These are phyloP conservation scores for Lipomyces sp. DNA, from an alignment of 805 yeast species.

Conservation along the genomic window DNA sequence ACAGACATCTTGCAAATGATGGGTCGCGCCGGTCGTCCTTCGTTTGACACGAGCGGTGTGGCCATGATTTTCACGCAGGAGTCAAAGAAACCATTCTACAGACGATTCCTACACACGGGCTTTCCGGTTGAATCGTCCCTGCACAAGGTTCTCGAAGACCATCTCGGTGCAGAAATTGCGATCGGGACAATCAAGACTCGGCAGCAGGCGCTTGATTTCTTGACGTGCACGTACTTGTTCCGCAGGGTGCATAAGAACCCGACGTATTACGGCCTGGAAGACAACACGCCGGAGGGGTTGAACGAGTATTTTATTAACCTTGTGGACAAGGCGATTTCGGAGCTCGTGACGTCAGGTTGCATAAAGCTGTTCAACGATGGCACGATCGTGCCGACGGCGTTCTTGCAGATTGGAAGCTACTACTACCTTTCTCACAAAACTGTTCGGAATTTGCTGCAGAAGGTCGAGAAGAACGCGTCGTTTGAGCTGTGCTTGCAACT, in stretches of 20 bases:
- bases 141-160: conserved; percentile 73
- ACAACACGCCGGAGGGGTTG: conserved; percentile 46
- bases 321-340: conserved; percentile 65
- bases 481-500: conserved; percentile 63
- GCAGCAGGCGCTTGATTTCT: conserved; percentile 70
- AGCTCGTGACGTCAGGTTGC: conserved; percentile 71
- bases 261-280: conserved; percentile 70
- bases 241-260: conserved; percentile 76
- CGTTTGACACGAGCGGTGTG: conserved; percentile 72
- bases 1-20: conserved; percentile 80
- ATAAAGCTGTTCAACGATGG: conserved; percentile 49
- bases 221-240: conserved; percentile 73
- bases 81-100: conserved; percentile 68
- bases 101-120: conserved; percentile 72
- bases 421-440: conserved; percentile 92
- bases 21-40: conserved; percentile 85
- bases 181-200: conserved; percentile 62
- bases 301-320: conserved; percentile 43
- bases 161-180: conserved; percentile 76
- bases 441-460: conserved; percentile 61
- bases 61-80: conserved; percentile 76
- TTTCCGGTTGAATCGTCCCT: conserved; percentile 80
- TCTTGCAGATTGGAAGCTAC: conserved; percentile 79
- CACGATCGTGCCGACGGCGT: conserved; percentile 60
- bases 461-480: conserved; percentile 45